Percentiles rank a stretch among this genome's conserved stretches.
Conservation (phyloP, 768 basidiomycete genomes). For the Psilocybe azurescens region DNA sequence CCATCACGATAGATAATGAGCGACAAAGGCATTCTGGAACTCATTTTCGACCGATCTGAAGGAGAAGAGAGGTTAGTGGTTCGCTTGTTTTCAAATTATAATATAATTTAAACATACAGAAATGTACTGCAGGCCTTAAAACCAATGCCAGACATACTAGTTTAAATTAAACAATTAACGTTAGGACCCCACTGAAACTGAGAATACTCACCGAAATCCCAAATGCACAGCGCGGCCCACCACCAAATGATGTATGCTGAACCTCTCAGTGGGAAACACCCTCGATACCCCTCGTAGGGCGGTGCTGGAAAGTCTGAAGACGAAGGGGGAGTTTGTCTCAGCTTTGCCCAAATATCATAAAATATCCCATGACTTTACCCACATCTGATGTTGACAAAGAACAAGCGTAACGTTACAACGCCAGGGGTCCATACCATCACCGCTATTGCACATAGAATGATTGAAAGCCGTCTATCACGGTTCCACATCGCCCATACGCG, state of each 20-base stretch:
- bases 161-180: not conserved
- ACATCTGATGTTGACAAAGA: not conserved
- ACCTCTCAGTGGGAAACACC: not conserved
- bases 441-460: not conserved
- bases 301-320: not conserved
- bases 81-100: not conserved
- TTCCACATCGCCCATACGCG: slow-evolving; percentile 1
- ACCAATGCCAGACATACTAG: not conserved
- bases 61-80: not conserved
- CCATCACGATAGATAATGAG: not conserved
- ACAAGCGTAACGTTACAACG: not conserved
- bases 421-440: not conserved
- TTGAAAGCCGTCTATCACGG: not conserved
- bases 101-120: not conserved
- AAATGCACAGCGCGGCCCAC: not conserved
- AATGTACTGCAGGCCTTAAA: not conserved
- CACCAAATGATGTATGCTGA: not conserved
- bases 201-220: not conserved
- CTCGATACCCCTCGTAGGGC: not conserved
- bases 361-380: not conserved
- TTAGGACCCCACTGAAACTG: too few species aligned
- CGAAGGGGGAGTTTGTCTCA: not conserved
- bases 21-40: not conserved
- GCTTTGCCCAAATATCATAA: not conserved
- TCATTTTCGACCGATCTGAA: not conserved